Evolutionary conservation across 345 rosid genomes (phyloP).

Genomic region (Bruguiera gymnorhiza): DNA sequence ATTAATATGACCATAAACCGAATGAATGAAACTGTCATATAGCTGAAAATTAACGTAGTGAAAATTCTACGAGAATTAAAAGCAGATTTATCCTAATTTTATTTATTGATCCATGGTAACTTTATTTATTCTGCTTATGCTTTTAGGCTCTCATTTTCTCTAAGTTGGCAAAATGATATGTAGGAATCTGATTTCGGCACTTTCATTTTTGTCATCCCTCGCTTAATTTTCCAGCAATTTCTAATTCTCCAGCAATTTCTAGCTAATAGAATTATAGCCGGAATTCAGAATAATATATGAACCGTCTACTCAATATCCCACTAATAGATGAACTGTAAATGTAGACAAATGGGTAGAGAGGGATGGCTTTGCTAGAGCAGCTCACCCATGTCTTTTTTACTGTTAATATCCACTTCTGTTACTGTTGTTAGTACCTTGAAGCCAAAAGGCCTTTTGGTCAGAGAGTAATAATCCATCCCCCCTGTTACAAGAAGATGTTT

Average conservation of each 20-base stretch:
- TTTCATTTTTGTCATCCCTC: background rate
- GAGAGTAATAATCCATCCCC: too few species aligned
- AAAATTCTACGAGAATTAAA: too few species aligned
- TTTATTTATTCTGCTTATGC: too few species aligned
- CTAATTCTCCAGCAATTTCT: background rate
- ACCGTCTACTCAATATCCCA: conserved; percentile 1
- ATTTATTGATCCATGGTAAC: too few species aligned
- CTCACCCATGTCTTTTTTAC: background rate
- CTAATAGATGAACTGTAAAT: conserved; percentile 3
- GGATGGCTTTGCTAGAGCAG: conserved; percentile 11
- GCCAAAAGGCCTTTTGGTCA: background rate
- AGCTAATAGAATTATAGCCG: background rate
- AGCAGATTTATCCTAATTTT: too few species aligned
- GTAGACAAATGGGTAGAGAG: background rate
- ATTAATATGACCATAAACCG: too few species aligned
- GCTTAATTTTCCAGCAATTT: background rate
- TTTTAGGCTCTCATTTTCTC: background rate
- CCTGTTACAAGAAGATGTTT: background rate
- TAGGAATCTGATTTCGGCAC: background rate
- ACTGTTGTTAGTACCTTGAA: conserved; percentile 11
- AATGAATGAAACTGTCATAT: too few species aligned
- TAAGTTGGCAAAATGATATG: background rate
- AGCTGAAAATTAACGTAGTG: too few species aligned
- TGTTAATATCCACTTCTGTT: background rate
- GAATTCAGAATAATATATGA: background rate